A percentile compares a stretch with the other conserved stretches of the same genome.
Evolutionary conservation across 1,284 basidiomycete species (phyloP).

Genomic region (Quambalaria eucalypti): DNA sequence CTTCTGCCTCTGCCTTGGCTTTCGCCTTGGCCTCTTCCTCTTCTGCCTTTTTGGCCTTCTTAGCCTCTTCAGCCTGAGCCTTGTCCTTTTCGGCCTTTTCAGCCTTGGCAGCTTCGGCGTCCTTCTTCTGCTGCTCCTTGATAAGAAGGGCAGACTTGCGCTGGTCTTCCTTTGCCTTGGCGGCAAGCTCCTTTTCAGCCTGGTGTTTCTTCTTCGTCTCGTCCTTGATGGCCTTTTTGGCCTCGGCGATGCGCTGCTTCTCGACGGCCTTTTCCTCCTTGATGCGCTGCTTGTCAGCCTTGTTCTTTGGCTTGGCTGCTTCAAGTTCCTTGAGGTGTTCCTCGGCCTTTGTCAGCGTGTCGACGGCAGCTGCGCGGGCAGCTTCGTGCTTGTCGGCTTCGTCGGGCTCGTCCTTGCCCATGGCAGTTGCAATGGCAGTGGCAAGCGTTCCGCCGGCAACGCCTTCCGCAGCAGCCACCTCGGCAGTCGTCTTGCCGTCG

Average conservation of each 20-base stretch:
- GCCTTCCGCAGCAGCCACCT: background rate
- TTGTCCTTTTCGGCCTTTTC: background rate
- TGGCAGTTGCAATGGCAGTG: background rate
- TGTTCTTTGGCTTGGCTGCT: slow-evolving; percentile 3
- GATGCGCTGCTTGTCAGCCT: background rate
- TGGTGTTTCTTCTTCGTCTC: slow-evolving; percentile 11
- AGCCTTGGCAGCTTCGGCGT: background rate
- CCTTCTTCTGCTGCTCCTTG: background rate
- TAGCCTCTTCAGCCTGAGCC: no score
- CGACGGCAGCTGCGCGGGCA: background rate
- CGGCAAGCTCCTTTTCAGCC: background rate
- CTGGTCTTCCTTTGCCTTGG: background rate
- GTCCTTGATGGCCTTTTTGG: slow-evolving; percentile 12
- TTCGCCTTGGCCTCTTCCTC: background rate
- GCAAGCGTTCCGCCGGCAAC: background rate
- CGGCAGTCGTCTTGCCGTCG: background rate
- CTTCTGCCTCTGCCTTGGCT: slow-evolving; percentile 3
- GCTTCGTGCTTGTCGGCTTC: background rate
- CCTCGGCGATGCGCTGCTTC: slow-evolving; percentile 4
- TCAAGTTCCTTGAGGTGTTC: background rate
- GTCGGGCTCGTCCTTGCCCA: background rate
- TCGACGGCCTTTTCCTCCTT: slow-evolving; percentile 3
- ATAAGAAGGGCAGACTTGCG: no score
- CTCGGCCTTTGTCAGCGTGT: slow-evolving; percentile 1
- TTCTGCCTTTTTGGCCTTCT: background rate